A percentile compares a stretch with the other conserved stretches of the same genome.
phyloP scores from a whole-genome alignment of 1,284 basidiomycete genomes.

The Sphaerobolus stellatus region DNA sequence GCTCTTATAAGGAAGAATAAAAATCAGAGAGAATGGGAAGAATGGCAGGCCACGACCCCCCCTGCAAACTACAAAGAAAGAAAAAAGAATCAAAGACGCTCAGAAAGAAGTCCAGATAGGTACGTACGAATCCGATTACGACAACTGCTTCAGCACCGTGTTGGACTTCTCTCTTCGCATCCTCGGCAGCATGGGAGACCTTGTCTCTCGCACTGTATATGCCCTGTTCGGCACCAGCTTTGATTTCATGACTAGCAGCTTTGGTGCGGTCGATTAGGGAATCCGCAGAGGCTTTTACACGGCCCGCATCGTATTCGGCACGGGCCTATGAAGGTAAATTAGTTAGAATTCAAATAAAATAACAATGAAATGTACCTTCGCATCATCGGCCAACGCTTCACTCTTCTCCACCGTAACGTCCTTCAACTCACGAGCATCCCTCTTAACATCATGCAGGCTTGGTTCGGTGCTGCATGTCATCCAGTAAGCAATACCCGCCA shows the following conservation, averaged over 20 bases:
- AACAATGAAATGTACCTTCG: not conserved
- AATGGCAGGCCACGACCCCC: not conserved
- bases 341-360: not conserved
- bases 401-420: not conserved
- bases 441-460: conserved; percentile 1
- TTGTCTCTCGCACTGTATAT: not conserved
- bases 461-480: conserved; percentile 10
- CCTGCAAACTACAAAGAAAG: conserved; percentile 4
- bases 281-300: conserved; percentile 1
- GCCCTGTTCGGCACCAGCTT: conserved; percentile 5
- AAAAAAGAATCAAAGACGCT: no score
- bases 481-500: conserved; percentile 10
- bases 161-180: conserved; percentile 9
- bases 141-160: no score
- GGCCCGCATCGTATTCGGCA: conserved; percentile 1
- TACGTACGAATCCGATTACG: no score
- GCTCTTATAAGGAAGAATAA: no score
- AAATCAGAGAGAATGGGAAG: no score
- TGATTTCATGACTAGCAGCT: conserved; percentile 1
- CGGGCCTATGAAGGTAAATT: not conserved
- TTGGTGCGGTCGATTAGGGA: conserved; percentile 7
- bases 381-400: not conserved
- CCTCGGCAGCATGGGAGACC: conserved; percentile 1
- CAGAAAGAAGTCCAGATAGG: no score
- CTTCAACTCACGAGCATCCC: not conserved